A percentile compares a stretch with the other conserved stretches of the same genome.
phyloP scores from a whole-genome alignment of 2,329 filamentous ascomycete genomes.

The Microdochium paspali region DNA sequence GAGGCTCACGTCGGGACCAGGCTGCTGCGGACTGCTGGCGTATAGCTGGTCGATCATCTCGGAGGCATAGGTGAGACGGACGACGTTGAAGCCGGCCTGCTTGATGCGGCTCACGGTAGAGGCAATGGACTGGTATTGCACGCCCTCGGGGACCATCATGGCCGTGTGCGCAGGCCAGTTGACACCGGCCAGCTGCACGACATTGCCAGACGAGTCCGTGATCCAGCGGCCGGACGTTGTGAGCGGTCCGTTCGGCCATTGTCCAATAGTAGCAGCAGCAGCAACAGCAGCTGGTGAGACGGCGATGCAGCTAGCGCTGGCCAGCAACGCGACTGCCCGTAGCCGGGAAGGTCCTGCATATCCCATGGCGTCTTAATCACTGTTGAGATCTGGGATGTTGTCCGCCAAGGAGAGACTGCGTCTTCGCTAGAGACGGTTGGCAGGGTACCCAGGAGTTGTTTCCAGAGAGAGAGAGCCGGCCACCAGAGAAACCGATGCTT shows the following conservation, averaged over 20 bases:
- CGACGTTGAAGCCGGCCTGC: slow-evolving; percentile 52
- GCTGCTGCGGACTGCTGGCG: slow-evolving; percentile 23
- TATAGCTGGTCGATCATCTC: slow-evolving; percentile 53
- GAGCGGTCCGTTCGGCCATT: slow-evolving; percentile 34
- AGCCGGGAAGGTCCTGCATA: not conserved
- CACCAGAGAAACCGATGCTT: too few relatives aligned
- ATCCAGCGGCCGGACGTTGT: slow-evolving; percentile 30
- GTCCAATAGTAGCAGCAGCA: too few relatives aligned
- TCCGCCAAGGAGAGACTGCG: too few relatives aligned
- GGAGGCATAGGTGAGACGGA: slow-evolving; percentile 54
- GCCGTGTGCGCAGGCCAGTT: slow-evolving; percentile 56
- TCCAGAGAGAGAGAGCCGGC: too few relatives aligned
- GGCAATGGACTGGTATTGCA: slow-evolving; percentile 50
- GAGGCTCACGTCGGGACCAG: slow-evolving; percentile 29
- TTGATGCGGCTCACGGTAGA: slow-evolving; percentile 46
- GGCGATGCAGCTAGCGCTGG: not conserved
- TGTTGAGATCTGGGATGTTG: not conserved
- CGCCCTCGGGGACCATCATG: slow-evolving; percentile 56
- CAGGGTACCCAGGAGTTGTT: too few relatives aligned
- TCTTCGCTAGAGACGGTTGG: too few relatives aligned
- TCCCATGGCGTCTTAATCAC: not conserved
- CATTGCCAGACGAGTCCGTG: slow-evolving; percentile 28
- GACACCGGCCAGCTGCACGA: slow-evolving; percentile 41
- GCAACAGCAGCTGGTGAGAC: not conserved
- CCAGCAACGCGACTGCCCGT: not conserved